phyloP scores from a whole-genome alignment of 2,329 filamentous ascomycete species.

The Fonsecaea multimorphosa region DNA sequence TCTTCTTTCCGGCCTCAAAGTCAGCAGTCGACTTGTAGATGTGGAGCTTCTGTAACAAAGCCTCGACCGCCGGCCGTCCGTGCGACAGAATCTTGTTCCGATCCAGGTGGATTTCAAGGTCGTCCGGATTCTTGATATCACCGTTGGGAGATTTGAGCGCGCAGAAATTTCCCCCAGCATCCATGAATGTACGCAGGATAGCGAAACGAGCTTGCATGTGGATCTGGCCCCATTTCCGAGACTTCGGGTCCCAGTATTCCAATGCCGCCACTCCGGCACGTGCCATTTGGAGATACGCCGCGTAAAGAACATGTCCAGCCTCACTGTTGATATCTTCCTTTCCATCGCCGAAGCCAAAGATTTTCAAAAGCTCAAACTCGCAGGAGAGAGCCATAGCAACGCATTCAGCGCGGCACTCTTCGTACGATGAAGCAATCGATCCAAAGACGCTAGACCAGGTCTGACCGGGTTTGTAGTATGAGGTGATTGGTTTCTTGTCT shows the following conservation, averaged over 20 bases:
- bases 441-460: conserved; percentile 96
- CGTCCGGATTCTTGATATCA: conserved; percentile 71
- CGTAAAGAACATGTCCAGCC: conserved; percentile 86
- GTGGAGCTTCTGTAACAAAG: conserved; percentile 88
- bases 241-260: conserved; percentile 94
- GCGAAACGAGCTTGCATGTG: conserved; percentile 92
- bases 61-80: conserved; percentile 81
- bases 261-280: conserved; percentile 86
- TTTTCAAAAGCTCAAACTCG: conserved; percentile 84
- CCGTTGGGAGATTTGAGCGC: conserved; percentile 67
- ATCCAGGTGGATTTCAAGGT: conserved; percentile 82
- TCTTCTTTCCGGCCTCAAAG: conserved; percentile 72
- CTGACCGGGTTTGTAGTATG: conserved; percentile 93
- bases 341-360: conserved; percentile 90
- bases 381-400: conserved; percentile 91
- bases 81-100: conserved; percentile 83
- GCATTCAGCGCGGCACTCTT: conserved; percentile 92
- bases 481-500: conserved; percentile 75
- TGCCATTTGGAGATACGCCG: conserved; percentile 90
- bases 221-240: conserved; percentile 87
- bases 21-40: conserved; percentile 92
- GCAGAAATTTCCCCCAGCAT: conserved; percentile 86
- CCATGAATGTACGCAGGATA: conserved; percentile 77
- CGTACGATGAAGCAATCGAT: conserved; percentile 82
- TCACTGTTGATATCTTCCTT: conserved; percentile 62